A percentile compares a stretch with the other conserved stretches of the same genome.
phyloP scores from a whole-genome alignment of 2,329 filamentous ascomycete genomes.

The Ophiostoma sp. region DNA sequence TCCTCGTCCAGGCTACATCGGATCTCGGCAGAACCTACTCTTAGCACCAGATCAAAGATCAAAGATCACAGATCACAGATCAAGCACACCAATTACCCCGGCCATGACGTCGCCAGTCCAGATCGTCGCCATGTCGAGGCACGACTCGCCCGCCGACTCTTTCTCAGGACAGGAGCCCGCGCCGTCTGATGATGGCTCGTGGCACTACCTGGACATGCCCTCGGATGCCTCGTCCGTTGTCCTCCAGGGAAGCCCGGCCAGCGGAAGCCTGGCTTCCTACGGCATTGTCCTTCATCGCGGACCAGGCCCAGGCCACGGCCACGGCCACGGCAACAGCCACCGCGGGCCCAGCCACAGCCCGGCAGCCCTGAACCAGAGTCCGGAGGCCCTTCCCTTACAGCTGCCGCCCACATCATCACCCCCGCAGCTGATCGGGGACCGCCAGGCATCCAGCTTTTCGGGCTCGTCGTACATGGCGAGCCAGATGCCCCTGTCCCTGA shows the following conservation, averaged over 20 bases:
- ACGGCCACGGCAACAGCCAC: conserved; percentile 31
- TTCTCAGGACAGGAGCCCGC: conserved; percentile 19
- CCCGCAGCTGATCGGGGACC: neutral
- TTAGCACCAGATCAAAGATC: neutral
- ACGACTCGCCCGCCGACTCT: conserved; percentile 23
- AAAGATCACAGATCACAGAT: neutral
- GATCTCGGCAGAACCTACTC: neutral
- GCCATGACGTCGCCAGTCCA: neutral
- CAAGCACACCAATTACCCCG: neutral
- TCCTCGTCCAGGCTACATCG: neutral
- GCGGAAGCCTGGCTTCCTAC: conserved; percentile 48
- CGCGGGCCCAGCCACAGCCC: conserved; percentile 33
- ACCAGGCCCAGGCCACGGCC: conserved; percentile 29
- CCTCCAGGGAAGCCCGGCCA: conserved; percentile 48
- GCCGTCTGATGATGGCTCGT: conserved; percentile 39
- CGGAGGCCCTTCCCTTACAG: conserved; percentile 32
- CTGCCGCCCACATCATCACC: conserved; percentile 40
- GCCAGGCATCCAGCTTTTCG: neutral
- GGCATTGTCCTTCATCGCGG: conserved; percentile 40
- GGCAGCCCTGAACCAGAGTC: conserved; percentile 21
- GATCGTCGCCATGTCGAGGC: conserved; percentile 17
- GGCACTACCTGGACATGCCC: conserved; percentile 41
- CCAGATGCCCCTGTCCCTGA: neutral
- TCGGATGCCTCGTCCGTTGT: conserved; percentile 39
- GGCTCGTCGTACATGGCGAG: neutral